These are phyloP conservation scores for Paramecium tetraurelia DNA, from an alignment of 73 alveolate genomes.

Conservation along the genomic window DNA sequence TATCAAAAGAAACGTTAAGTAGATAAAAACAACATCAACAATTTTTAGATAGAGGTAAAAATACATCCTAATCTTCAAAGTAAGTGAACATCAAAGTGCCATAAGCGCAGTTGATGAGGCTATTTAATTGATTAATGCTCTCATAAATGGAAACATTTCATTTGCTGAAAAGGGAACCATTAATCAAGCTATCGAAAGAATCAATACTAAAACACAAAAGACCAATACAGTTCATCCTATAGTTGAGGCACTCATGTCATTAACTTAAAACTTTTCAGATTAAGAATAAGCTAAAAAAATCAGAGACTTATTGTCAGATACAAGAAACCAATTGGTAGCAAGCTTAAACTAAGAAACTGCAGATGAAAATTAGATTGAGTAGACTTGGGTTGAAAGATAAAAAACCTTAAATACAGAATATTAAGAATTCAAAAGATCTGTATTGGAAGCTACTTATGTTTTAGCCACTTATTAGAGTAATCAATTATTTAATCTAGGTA, in stretches of 20 bases:
- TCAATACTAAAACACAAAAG: background rate
- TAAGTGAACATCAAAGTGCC: conserved; percentile 33
- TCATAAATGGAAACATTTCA: conserved; percentile 39
- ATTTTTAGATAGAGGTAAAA: conserved; percentile 20
- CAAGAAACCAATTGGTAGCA: background rate
- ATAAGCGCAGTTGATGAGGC: conserved; percentile 42
- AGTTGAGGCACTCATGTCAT: background rate
- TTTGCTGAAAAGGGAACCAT: conserved; percentile 1
- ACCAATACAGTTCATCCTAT: background rate
- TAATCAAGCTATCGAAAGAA: background rate
- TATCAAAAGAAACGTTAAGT: background rate
- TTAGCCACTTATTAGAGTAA: conserved; percentile 29
- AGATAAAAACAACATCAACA: conserved; percentile 30
- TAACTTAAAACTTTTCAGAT: conserved; percentile 47
- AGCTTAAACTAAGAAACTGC: conserved; percentile 18
- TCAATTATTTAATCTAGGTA: background rate
- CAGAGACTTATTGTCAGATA: conserved; percentile 10
- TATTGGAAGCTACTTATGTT: conserved; percentile 47
- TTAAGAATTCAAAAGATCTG: conserved; percentile 15
- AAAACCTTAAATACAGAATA: background rate
- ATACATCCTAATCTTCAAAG: background rate
- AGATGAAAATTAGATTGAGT: background rate
- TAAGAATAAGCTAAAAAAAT: conserved; percentile 41
- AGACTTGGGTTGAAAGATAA: background rate
- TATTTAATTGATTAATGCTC: background rate